These are phyloP conservation scores for Psilocybe tampanensis DNA, from an alignment of 768 basidiomycete species.

Conservation along the genomic window DNA sequence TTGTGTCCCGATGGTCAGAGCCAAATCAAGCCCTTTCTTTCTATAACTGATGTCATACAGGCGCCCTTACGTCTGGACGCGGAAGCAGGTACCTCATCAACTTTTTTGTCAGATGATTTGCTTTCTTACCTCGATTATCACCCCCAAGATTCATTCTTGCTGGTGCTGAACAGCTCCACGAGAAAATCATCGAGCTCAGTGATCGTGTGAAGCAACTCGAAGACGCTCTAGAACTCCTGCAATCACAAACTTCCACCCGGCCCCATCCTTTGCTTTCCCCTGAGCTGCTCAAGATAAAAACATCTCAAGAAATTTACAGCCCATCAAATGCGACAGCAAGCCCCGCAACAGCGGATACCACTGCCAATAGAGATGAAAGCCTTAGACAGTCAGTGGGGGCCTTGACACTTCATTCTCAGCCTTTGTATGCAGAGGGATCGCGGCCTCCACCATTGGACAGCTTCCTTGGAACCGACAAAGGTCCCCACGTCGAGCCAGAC, in stretches of 20 bases:
- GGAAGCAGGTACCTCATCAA: slow-evolving; percentile 52
- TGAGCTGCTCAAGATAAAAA: slow-evolving; percentile 65
- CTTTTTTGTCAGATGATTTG: slow-evolving; percentile 8
- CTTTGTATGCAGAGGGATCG: slow-evolving; percentile 25
- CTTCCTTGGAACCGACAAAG: slow-evolving; percentile 17
- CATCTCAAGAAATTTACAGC: slow-evolving; percentile 64
- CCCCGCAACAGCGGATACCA: slow-evolving; percentile 1
- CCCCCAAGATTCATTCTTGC: slow-evolving; percentile 61
- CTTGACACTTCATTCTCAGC: slow-evolving; percentile 25
- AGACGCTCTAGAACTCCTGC: slow-evolving; percentile 53
- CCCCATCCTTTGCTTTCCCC: slow-evolving; percentile 58
- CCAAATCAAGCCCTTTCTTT: slow-evolving; percentile 4
- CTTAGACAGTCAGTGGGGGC: slow-evolving; percentile 26
- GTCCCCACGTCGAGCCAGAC: slow-evolving; percentile 45
- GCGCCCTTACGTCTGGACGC: slow-evolving; percentile 61
- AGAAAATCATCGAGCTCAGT: slow-evolving; percentile 60
- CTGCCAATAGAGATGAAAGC: slow-evolving; percentile 20
- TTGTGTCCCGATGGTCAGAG: slow-evolving; percentile 58
- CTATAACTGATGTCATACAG: slow-evolving; percentile 29
- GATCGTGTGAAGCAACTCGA: slow-evolving; percentile 68
- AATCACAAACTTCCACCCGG: slow-evolving; percentile 39
- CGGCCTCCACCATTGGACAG: slow-evolving; percentile 12
- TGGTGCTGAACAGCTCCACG: slow-evolving; percentile 66
- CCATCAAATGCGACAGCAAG: slow-evolving; percentile 17
- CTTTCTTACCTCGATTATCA: slow-evolving; percentile 5